Conservation (phyloP, 768 basidiomycete genomes). For the Lentinula raphanica region DNA sequence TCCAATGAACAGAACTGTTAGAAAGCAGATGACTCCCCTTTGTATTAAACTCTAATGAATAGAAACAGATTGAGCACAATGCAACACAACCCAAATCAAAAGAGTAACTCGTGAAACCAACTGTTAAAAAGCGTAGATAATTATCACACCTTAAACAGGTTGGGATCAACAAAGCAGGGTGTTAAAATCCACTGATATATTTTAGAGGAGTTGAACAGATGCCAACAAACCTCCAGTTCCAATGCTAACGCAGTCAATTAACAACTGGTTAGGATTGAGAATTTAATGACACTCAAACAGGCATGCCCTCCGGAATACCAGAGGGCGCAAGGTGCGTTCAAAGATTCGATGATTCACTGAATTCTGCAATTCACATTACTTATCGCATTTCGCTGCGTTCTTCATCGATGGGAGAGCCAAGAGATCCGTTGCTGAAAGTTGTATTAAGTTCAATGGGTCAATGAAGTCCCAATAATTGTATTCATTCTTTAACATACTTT, state of each 20-base stretch:
- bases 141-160: constrained; percentile 48
- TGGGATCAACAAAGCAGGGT: constrained; percentile 16
- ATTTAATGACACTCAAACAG: constrained; percentile 71
- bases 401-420: constrained; percentile 79
- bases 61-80: constrained; percentile 4
- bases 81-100: background rate
- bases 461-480: constrained; percentile 16
- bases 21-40: constrained; percentile 12
- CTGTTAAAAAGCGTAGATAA: constrained; percentile 33
- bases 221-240: constrained; percentile 38
- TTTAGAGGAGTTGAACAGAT: constrained; percentile 36
- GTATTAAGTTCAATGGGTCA: constrained; percentile 26
- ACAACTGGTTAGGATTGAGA: constrained; percentile 37
- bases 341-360: constrained; percentile 82
- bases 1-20: constrained; percentile 19
- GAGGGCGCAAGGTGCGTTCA: constrained; percentile 76
- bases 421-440: constrained; percentile 62
- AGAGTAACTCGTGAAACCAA: background rate
- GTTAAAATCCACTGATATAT: constrained; percentile 37
- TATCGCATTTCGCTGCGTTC: constrained; percentile 78
- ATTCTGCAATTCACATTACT: constrained; percentile 82
- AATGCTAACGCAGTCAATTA: constrained; percentile 26
- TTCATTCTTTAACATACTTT: constrained; percentile 23
- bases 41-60: background rate
- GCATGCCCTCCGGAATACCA: constrained; percentile 72